Percentiles rank a stretch among this genome's conserved stretches.
phyloP scores from a whole-genome alignment of 495 filamentous ascomycete genomes.

The Friedmanniomyces simplex region DNA sequence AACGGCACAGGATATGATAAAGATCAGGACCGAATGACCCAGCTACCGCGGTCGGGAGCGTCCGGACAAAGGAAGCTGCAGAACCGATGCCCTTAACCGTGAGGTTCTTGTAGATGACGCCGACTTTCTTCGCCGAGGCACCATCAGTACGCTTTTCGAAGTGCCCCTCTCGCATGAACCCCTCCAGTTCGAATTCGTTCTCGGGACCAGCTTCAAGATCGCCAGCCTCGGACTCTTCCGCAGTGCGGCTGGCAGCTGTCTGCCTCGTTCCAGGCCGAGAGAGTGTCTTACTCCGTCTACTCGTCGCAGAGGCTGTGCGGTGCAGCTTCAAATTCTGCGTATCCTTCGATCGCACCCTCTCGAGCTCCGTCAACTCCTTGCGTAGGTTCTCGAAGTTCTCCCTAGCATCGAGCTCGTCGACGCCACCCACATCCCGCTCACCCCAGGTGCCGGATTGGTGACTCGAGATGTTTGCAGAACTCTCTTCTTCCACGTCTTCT shows the following conservation, averaged over 20 bases:
- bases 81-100: slow-evolving; percentile 64
- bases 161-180: slow-evolving; percentile 69
- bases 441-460: slow-evolving; percentile 60
- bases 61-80: slow-evolving; percentile 58
- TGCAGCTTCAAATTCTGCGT: background rate
- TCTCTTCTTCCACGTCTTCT: slow-evolving; percentile 12
- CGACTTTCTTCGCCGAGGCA: slow-evolving; percentile 69
- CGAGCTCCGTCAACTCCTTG: slow-evolving; percentile 51
- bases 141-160: slow-evolving; percentile 67
- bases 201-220: slow-evolving; percentile 23
- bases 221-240: slow-evolving; percentile 14
- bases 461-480: background rate
- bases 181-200: slow-evolving; percentile 52
- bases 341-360: slow-evolving; percentile 39
- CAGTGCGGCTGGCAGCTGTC: slow-evolving; percentile 8
- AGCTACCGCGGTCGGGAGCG: slow-evolving; percentile 66
- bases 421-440: slow-evolving; percentile 55
- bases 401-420: slow-evolving; percentile 54
- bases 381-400: slow-evolving; percentile 61
- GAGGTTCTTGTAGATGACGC: slow-evolving; percentile 71
- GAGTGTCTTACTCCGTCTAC: slow-evolving; percentile 2
- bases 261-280: slow-evolving; percentile 22
- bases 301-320: slow-evolving; percentile 2
- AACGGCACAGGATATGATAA: slow-evolving; percentile 55
- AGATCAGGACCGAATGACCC: slow-evolving; percentile 79